Base-by-base conservation (phyloP, 129 eudicot species). In the Flaveria trinervia region DNA sequence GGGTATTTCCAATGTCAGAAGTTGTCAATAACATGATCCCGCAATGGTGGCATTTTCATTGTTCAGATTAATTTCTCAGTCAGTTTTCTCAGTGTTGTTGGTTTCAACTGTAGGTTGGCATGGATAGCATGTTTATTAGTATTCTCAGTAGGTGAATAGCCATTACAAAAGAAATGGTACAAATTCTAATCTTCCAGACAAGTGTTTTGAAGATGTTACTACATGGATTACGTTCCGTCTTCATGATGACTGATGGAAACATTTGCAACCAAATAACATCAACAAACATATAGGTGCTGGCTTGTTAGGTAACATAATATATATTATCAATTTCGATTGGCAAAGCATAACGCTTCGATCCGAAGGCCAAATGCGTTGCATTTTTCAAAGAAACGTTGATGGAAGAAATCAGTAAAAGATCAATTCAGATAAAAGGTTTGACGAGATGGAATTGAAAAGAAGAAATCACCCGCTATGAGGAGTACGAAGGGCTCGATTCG, bases 381-480 rank as follows among this genome's bases (percentile, higher is more conserved):
- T 49, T 49, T 14, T 52, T 52, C 49, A 45, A 45, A 45, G 13
- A 9, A 45, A 45, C 13, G 49, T 45, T 45, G 49, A 45, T 9
- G 9, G 49, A 45, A 45, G 2, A 1, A 45, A 45, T 11, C 49
- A 45, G 10, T 2, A 45, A 9, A 45, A 45, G 13, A 45, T 11
- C 2, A 8, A 45, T 45, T 2, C 25, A 57, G 26, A 25, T 16
- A 44, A 59, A 15, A 25, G 13, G n/a, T 39, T 17, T n/a, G 7
- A 5, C 0, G 62, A 20, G 48, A 23, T 13, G 7, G 22, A 51
- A 16, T 55, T 6, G 2, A 51, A 6, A n/a, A 6, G n/a, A 16
- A 70, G 15, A 41, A 57, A 28, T 69, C 66, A 92, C 98, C 98
- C 98, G 89, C 98, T 93, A 64, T 93, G 97, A 87, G 97, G 98